Evolutionary conservation across 768 basidiomycete genomes (phyloP).

Genomic region (Lentinula raphanica): DNA sequence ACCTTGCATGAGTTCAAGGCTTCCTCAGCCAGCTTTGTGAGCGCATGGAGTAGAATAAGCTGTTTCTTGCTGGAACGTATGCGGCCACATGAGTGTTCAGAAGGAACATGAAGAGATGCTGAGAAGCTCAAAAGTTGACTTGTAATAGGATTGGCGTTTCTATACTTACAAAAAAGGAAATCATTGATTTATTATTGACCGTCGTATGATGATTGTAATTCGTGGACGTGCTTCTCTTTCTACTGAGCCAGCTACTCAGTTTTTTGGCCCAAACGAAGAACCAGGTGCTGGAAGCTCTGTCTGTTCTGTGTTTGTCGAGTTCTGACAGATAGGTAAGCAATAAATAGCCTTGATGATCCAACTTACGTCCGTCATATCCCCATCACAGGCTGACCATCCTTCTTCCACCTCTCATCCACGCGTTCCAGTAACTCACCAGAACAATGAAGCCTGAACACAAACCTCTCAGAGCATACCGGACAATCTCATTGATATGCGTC

Average conservation of each 20-base stretch:
- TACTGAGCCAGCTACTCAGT: background rate
- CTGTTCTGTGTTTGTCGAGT: background rate
- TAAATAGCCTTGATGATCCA: background rate
- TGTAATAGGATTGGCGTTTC: too few species aligned
- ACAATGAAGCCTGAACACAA: slow-evolving; percentile 23
- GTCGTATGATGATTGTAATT: too few species aligned
- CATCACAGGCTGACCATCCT: background rate
- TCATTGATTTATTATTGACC: too few species aligned
- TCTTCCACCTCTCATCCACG: background rate
- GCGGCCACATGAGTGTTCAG: too few species aligned
- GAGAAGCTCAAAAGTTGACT: too few species aligned
- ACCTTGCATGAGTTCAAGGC: too few species aligned
- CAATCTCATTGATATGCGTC: slow-evolving; percentile 43
- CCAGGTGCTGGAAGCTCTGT: background rate
- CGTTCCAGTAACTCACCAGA: background rate
- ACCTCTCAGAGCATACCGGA: slow-evolving; percentile 41
- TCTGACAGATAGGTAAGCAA: background rate
- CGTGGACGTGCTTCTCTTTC: background rate
- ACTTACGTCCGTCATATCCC: background rate
- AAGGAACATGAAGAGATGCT: too few species aligned
- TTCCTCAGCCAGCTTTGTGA: too few species aligned
- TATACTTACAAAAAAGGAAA: too few species aligned
- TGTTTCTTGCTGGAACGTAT: too few species aligned
- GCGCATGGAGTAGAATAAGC: too few species aligned
- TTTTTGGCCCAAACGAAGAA: too few species aligned